These are phyloP conservation scores for Cupressus sempervirens DNA, from an alignment of 75 land plant species.

Conservation along the genomic window DNA sequence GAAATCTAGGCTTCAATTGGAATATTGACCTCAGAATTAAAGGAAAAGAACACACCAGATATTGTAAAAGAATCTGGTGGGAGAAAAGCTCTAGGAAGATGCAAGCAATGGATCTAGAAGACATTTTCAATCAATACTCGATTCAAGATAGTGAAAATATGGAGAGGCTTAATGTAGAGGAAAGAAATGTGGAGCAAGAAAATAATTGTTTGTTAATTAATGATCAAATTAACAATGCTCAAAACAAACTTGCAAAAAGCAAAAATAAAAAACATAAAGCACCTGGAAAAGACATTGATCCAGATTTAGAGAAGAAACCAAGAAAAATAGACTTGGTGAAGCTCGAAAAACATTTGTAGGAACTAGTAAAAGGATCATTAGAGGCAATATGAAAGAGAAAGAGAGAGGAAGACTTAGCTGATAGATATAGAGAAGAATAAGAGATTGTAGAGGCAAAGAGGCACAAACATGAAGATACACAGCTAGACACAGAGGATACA, in stretches of 20 bases:
- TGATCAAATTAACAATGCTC: neutral
- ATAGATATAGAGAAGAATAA: conserved; percentile 75
- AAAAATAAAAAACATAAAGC: neutral
- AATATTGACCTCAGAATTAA: too few species aligned
- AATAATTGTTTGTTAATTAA: neutral
- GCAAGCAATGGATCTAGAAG: too few species aligned
- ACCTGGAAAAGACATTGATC: neutral
- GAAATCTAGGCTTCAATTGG: too few species aligned
- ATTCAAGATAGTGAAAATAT: neutral
- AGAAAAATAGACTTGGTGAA: neutral
- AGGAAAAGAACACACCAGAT: too few species aligned
- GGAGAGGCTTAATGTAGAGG: neutral
- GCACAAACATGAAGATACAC: conserved; percentile 46
- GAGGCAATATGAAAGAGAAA: conserved; percentile 82
- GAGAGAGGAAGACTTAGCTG: conserved; percentile 79
- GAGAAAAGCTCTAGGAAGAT: too few species aligned
- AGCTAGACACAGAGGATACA: conserved; percentile 17
- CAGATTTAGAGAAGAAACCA: neutral
- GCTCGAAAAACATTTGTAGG: neutral
- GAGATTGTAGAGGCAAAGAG: conserved; percentile 77
- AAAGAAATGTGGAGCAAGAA: conserved; percentile 1
- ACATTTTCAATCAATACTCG: too few species aligned
- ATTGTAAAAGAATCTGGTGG: too few species aligned
- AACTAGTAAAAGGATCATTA: conserved; percentile 46
- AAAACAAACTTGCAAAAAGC: neutral